Evolutionary conservation across 352 stramenopile genomes (phyloP), one percentile per base, ranked within the genome.

Genomic region (Proteromonas lacertae): DNA sequence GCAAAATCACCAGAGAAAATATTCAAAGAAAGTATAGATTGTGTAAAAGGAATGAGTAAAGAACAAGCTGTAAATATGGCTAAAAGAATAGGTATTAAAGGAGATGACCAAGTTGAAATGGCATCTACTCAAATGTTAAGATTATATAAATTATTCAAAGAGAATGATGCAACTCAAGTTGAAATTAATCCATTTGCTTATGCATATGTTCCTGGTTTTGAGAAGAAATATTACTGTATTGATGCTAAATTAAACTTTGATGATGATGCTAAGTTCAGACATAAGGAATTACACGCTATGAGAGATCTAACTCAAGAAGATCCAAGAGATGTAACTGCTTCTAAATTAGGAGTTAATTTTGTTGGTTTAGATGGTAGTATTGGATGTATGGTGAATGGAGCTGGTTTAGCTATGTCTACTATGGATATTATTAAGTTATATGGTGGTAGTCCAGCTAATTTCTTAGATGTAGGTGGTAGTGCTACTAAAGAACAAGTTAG

Each of bases 401-500:
- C 84, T 21, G 84, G 84, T 52, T 59, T 97, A 25, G 84, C 84
- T 47, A 97, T 97, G 84, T 66, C 70, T 29, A 97, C 84, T 17
- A 95, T 97, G 82, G 83, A 97, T 54, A 95, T 95, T 52, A 95
- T 97, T 59, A 84, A 87, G 51, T 59, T 95, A 31, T 87, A 90
- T 53, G 84, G 84, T 43, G 84, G 81, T 35, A 66, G 57, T 24
- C 81, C 84, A 24, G 80, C 81, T 40, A 97, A 97, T 65, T 97
- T 97, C 62, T 66, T 97, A 43, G 84, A 97, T 49, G 83, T 97
- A 10, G 83, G 82, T 29, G 79, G 83, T 45, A 69, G 72, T 41
- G 78, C 80, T 26, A 90, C 64, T 14, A 71, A 89, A 51, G 42
- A 56, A 29, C 69, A 83, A 54, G 54, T 79, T 5, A 48, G 68